These are phyloP conservation scores for Mallotus nudiflorus DNA, from an alignment of 345 rosid species.

Conservation along the genomic window DNA sequence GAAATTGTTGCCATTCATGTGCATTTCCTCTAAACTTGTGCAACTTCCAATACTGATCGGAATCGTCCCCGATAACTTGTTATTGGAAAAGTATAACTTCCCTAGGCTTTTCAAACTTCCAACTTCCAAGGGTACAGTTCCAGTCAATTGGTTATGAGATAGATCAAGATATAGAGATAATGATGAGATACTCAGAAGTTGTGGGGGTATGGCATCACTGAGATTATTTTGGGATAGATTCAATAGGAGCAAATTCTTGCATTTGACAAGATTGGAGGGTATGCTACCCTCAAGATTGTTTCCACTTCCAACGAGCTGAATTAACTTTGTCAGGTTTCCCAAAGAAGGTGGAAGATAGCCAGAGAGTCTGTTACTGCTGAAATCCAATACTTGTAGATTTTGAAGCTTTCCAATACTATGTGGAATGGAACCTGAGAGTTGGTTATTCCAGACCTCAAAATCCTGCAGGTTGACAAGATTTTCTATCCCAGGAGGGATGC, in stretches of 20 bases:
- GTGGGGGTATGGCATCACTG: background rate
- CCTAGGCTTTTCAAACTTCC: background rate
- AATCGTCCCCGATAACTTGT: background rate
- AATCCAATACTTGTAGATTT: background rate
- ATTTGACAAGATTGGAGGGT: slow-evolving; percentile 18
- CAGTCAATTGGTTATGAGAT: slow-evolving; percentile 2
- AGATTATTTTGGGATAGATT: background rate
- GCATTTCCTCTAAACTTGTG: background rate
- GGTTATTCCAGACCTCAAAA: background rate
- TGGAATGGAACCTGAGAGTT: slow-evolving; percentile 19
- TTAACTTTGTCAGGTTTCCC: slow-evolving; percentile 14
- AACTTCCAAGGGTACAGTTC: background rate
- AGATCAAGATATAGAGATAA: background rate
- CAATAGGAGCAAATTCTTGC: background rate
- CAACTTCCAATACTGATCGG: slow-evolving; percentile 6
- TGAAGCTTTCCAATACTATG: slow-evolving; percentile 15
- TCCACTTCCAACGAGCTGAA: background rate
- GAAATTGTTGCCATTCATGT: slow-evolving; percentile 3
- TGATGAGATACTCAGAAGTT: background rate
- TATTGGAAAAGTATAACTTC: background rate
- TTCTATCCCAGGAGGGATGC: slow-evolving; percentile 20
- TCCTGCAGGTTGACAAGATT: slow-evolving; percentile 15
- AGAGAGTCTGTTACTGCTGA: slow-evolving; percentile 5
- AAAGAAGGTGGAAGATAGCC: slow-evolving; percentile 10
- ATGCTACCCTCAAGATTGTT: slow-evolving; percentile 28